Evolutionary conservation across 2,329 filamentous ascomycete genomes (phyloP), one percentile per base, ranked within the genome.

Genomic region (Penicillium fuscoglaucum): DNA sequence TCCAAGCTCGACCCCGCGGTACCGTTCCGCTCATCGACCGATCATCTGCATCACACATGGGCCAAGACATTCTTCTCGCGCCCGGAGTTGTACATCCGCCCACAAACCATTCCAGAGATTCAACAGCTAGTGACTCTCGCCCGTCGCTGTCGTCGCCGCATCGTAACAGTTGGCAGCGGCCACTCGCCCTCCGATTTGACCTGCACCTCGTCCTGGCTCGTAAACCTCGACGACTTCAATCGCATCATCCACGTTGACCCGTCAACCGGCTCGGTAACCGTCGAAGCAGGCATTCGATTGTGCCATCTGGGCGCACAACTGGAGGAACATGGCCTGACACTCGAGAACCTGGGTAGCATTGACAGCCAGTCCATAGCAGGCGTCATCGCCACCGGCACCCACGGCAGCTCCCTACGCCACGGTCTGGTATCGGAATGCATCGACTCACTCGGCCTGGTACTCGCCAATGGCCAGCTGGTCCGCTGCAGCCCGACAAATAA

Each of bases 321-420:
- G 33, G 91, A 90, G 65, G 82, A 84, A 55, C 77, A 87, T 67
- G 91, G 91, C 0, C 82, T 96, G 62, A 91, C 92, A 2, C 88
- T 99, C 84, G 90, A 90, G 29, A 97, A 96, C 73, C 80, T 98
- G 46, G 95, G 95, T 37, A 96, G 91, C 74, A 99, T 99, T 76
- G 92, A 97, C 73, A 86, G 91, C 68, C 95, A 99, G 80, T 95
- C 90, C 58, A 88, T 98, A 61, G 92, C 91, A 1, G 95, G 95
- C 29, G 93, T 92, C 15, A 96, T 98, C 61, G 88, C 90, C 21
- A 99, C 95, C 0, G 93, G 90, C 17, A 98, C 95, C 0, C 95
- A 99, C 74, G 95, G 95, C 44, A 96, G 90, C 69, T 95, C 90
- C 55, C 79, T 96, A 59, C 81, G 78, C 35, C 92, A 98, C 76